phyloP scores from a whole-genome alignment of 2,329 filamentous ascomycete species.

The Lasiodiplodia theobromae region DNA sequence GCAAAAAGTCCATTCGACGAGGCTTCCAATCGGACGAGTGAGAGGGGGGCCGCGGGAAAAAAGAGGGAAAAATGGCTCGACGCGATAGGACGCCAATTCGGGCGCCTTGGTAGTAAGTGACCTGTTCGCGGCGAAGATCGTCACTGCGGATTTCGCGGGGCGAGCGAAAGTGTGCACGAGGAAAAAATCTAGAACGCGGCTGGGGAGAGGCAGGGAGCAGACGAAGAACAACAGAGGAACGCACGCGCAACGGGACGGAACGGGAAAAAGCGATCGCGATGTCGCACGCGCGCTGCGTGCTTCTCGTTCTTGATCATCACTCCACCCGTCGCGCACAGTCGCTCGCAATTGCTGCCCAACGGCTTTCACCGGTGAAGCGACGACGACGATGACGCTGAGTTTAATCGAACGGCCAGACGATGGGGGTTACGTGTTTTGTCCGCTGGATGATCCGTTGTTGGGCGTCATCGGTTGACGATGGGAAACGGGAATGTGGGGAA shows the following conservation, averaged over 20 bases:
- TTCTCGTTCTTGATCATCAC: not conserved
- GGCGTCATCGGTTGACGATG: not conserved
- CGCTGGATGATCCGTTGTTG: not conserved
- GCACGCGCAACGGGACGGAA: not conserved
- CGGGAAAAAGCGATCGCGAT: constrained; percentile 1
- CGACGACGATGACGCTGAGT: not conserved
- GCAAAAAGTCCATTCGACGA: not conserved
- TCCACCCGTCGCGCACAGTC: not conserved
- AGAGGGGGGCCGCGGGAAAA: constrained; percentile 3
- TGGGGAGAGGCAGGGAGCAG: not conserved
- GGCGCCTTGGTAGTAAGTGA: not conserved
- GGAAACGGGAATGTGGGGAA: not conserved
- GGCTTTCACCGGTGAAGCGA: not conserved
- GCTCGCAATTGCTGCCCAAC: not conserved
- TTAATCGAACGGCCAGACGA: not conserved
- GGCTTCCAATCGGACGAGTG: constrained; percentile 12
- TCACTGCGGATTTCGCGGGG: not conserved
- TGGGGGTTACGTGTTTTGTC: not conserved
- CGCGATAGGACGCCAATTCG: not conserved
- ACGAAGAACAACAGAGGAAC: not conserved
- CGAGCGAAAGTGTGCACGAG: not conserved
- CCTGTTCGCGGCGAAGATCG: not conserved
- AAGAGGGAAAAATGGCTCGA: not conserved
- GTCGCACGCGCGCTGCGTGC: not conserved
- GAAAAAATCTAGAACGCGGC: constrained; percentile 5